Evolutionary conservation across 2,329 filamentous ascomycete species (phyloP), one percentile per base, ranked within the genome.

Genomic region (Pleomassaria siparia): DNA sequence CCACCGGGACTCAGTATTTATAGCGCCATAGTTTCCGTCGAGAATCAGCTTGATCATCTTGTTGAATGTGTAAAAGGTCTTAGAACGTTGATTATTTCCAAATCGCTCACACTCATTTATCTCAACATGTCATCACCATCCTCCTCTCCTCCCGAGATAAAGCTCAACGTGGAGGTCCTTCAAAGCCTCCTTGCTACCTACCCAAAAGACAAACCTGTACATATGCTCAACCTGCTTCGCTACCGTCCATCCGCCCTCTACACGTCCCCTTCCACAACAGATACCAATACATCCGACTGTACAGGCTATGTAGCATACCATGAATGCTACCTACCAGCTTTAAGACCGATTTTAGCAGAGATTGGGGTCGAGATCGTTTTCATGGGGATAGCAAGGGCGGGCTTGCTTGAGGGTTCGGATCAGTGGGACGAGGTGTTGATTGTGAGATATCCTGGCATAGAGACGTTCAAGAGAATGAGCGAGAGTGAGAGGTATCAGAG

Each of bases 381-480:
- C 18, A 10, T 22, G 6, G 35, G 35, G n/a, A 37, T 22, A 15
- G 35, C 35, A 5, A 22, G 35, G 35, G 35, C 21, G 20, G 35
- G 35, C 21, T 13, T 37, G 35, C 21, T 37, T 37, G 35, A 16
- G 20, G 20, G 35, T 13, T 6, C 18, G 20, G 18, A 37, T 3
- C 7, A 37, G 35, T 37, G 35, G 35, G 35, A 37, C 7, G 35
- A 37, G n/a, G 35, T 37, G 10, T 11, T 37, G 18, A 37, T 37
- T 37, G 35, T 37, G 18, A 37, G 35, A 37, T 37, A 37, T 37
- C 35, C 35, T 18, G 24, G 35, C 35, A 3, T 15, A n/a, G 35
- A 22, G 18, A n/a, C 35, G 7, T 37, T 37, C n/a, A 8, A 2
- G 11, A 12, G n/a, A 4, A 37, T 37, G 35, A 20, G 18, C 3